These are phyloP conservation scores for Erysimum cheiranthoides DNA, from an alignment of 345 rosid genomes.

Conservation along the genomic window DNA sequence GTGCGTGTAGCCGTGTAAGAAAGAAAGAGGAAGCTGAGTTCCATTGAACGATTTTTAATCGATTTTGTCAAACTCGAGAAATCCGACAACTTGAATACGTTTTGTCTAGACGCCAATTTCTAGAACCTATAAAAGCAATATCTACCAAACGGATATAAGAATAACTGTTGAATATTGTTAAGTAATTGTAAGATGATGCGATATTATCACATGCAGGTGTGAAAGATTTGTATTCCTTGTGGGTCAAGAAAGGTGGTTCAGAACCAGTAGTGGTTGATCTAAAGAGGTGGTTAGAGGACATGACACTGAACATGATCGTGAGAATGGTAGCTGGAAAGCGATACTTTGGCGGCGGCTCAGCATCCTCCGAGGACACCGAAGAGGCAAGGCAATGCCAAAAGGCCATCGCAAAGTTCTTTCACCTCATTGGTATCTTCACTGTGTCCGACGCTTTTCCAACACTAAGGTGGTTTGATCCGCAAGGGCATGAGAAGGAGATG, in stretches of 20 bases:
- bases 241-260: constrained; percentile 33
- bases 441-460: constrained; percentile 65
- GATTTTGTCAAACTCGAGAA: too few relatives aligned
- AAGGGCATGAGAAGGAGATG: constrained; percentile 67
- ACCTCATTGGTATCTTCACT: constrained; percentile 58
- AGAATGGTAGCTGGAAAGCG: constrained; percentile 64
- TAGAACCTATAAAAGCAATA: too few relatives aligned
- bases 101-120: too few relatives aligned
- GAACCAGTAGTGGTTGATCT: constrained; percentile 51
- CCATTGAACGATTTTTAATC: too few relatives aligned
- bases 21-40: too few relatives aligned
- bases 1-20: too few relatives aligned
- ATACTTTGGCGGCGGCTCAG: constrained; percentile 38
- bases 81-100: too few relatives aligned
- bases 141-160: background rate
- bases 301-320: constrained; percentile 50
- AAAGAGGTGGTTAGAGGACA: constrained; percentile 52
- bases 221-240: constrained; percentile 45
- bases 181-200: constrained; percentile 30
- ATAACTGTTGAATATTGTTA: background rate
- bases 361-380: constrained; percentile 25
- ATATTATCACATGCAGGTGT: constrained; percentile 45
- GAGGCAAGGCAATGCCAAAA: constrained; percentile 50
- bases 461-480: constrained; percentile 61
- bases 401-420: constrained; percentile 51